Evolutionary conservation across 768 basidiomycete species (phyloP), one percentile per base, ranked within the genome.

Genomic region (Lactarius psammicola): DNA sequence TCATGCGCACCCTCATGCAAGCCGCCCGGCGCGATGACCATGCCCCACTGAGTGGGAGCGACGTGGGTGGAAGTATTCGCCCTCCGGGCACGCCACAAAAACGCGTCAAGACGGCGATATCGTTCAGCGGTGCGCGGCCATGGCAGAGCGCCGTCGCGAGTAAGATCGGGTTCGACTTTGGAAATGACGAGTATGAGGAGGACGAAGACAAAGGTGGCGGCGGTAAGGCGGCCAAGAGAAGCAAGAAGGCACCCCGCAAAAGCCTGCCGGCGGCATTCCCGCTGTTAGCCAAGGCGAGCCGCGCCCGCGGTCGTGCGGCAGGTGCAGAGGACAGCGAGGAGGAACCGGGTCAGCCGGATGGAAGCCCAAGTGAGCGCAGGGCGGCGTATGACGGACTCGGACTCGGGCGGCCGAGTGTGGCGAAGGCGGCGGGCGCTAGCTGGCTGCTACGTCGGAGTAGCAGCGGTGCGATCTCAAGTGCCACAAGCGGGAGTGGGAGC

Each of bases 41-140:
- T 57, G 75, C 75, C 40, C 74, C 64, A 73, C 71, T 4, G 77
- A 79, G 42, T 67, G 68, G 28, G 69, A n/a, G 2, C 17, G 65
- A 63, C 28, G 57, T 56, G 38, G 57, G 58, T 28, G 31, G 31
- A 76, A 77, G 74, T 20, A 92, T 90, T 80, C 86, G 81, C 63
- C 84, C 85, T 7, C 91, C 91, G 1, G 90, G 88, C 0, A 93
- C 91, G 17, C 91, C 91, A 1, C 88, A 91, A n/a, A 93, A 93
- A 80, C 86, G 81, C 72, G 74, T 80, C 64, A 87, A 87, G 76
- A 86, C 84, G 26, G 80, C 82, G 80, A 84, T 71, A 76, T 87
- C 65, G 44, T 73, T 42, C 71, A 67, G 54, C 20, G 67, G 65
- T 13, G 82, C 85, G 58, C 80, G 90, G 11, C 89, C 87, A 4